Conservation (phyloP, 2,329 filamentous ascomycete genomes). For the Talaromyces funiculosus region DNA sequence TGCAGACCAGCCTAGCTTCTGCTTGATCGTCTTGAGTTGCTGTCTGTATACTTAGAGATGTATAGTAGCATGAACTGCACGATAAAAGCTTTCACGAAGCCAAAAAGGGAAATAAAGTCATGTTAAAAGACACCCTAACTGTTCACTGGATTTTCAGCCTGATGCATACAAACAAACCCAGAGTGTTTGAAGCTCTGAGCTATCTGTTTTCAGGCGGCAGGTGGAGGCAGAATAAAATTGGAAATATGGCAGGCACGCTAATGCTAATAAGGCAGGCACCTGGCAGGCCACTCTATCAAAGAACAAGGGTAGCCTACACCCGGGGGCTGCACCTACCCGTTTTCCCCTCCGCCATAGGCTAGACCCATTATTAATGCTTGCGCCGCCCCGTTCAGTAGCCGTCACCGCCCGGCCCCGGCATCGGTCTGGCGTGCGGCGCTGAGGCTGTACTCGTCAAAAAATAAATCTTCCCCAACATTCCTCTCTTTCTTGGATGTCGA, state of each 20-base stretch:
- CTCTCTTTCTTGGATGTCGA: neutral
- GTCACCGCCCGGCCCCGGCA: constrained; percentile 3
- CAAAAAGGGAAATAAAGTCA: neutral
- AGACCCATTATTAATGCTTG: neutral
- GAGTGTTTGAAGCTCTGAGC: neutral
- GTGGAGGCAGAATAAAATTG: constrained; percentile 10
- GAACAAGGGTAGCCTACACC: neutral
- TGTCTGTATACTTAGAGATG: neutral
- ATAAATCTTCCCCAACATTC: neutral
- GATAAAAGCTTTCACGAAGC: neutral
- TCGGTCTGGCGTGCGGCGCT: neutral
- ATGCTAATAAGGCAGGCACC: neutral
- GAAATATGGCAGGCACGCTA: neutral
- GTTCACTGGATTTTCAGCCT: neutral
- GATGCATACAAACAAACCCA: neutral
- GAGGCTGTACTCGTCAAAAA: neutral
- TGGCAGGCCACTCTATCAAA: too few relatives aligned
- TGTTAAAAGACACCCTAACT: neutral
- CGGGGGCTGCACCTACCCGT: neutral
- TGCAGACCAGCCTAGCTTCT: neutral
- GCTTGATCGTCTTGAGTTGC: neutral
- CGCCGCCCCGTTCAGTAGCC: neutral
- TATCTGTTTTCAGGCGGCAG: constrained; percentile 7
- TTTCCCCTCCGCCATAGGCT: neutral
- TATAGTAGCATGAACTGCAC: neutral